Base-by-base conservation (phyloP, 2,329 filamentous ascomycete species). In the Xylariaceae sp. region DNA sequence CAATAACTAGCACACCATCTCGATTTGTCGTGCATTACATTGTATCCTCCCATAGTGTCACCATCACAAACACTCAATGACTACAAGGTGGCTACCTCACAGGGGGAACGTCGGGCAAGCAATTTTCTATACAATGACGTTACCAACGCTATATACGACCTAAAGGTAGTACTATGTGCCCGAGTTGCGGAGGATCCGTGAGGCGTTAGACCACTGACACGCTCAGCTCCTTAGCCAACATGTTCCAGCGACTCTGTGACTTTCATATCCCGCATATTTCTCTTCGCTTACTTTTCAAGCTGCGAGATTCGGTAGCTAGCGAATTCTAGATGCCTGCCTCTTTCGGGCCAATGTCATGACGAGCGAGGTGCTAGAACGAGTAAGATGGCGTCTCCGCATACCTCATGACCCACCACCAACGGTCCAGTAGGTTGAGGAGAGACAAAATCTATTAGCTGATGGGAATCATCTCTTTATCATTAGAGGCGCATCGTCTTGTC, bases 321-420 rank as follows among this genome's bases (percentile, higher is more conserved):
- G n/a, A 23, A 16, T 36, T 53, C 41, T 33, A 49, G 31, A 39
- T 41, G 33, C 61, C 55, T 68, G 56, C 66, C 63, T 61, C 56
- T 65, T 67, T 75, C 74, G 74, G 74, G 69, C 65, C 71, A 75
- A 75, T 74, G 69, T 75, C 71, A 60, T 67, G 63, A 67, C 73
- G 73, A 74, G 66, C 64, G 63, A 56, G 53, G 65, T 47, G 56
- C 63, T 67, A 54, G 60, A 64, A 63, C 61, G 63, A 57, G 65
- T 67, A 66, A 65, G 64, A 65, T 66, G 58, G 43, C 51, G 39
- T 55, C 64, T 66, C 67, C 64, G 65, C 62, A 61, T 53, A 61
- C 52, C 24, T 58, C 59, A 51, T 62, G 67, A 68, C 65, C 68
- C 65, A 68, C 66, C 64, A 70, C 71, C 71, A 33, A 47, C 28